Base-by-base conservation (phyloP, 2,329 filamentous ascomycete genomes). In the Fusarium armeniacum region DNA sequence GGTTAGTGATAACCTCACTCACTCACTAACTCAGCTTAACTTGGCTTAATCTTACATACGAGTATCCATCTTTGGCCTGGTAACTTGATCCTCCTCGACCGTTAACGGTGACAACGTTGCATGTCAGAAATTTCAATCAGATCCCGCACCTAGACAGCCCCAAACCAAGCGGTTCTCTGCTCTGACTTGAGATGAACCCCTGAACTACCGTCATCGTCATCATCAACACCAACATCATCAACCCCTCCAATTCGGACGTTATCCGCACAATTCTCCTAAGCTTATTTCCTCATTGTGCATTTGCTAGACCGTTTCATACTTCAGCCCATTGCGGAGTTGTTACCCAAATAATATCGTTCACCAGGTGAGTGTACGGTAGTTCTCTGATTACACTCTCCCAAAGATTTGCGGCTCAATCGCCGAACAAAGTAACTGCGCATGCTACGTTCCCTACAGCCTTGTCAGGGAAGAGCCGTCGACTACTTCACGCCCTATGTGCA, bases 361-460 rank as follows among this genome's bases (percentile, higher is more conserved):
- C 60, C 53, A 72, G 61, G 72, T 73, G 49, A 70, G 36, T 40
- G n/a, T 20, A 40, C 18, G n/a, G 36, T 52, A 52, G 13, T 41
- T 52, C 24, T 52, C 49, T 41, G 36, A 70, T 70, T 49, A 32
- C 57, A 57, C 49, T 49, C 32, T 69, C 63, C 51, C 53, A 58
- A n/a, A 63, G 64, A 63, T 74, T 69, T 69, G 58, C 60, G 54
- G 73, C 55, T 59, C 30, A 58, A 56, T 67, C 65, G 56, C 62
- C 59, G 58, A 52, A 26, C 26, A 41, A 45, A 41, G 45, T 58
- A 36, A 61, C 45, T 53, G 40, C 38, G 33, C 38, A 64, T 40
- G 24, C 32, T 49, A 49, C 32, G n/a, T 38, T 38, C 15, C 62
- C 41, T 52, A 33, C 43, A 46, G 59, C 41, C 58, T 65, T 67